A percentile compares a stretch with the other conserved stretches of the same genome.
Conservation (phyloP, 2,329 filamentous ascomycete genomes). For the Aspergillus fumigatiaffinis region DNA sequence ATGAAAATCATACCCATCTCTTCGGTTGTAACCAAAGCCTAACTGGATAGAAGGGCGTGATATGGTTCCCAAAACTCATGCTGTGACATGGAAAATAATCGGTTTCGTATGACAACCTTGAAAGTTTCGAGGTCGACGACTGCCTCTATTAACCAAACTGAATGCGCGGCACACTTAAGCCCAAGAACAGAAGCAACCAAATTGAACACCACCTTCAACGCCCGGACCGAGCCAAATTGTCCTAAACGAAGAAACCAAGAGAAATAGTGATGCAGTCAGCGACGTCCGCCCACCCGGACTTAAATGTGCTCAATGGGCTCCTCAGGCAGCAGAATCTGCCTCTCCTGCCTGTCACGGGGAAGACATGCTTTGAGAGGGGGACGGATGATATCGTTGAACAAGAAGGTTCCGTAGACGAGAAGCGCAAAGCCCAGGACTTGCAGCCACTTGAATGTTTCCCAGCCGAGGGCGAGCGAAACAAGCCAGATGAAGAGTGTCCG, state of each 20-base stretch:
- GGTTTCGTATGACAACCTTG: neutral
- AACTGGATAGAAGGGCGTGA: neutral
- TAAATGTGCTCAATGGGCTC: conserved; percentile 73
- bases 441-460: conserved; percentile 97
- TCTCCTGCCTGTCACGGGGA: conserved; percentile 51
- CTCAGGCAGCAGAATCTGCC: conserved; percentile 63
- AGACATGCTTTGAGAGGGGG: conserved; percentile 71
- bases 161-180: neutral
- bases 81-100: neutral
- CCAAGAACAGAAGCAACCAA: neutral
- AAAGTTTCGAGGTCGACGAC: neutral
- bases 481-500: conserved; percentile 95
- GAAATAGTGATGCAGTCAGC: neutral
- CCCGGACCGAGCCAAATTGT: neutral
- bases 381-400: conserved; percentile 91
- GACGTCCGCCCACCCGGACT: neutral
- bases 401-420: conserved; percentile 91
- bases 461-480: conserved; percentile 84
- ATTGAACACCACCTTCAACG: neutral
- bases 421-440: conserved; percentile 85
- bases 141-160: neutral
- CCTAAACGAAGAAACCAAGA: neutral
- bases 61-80: neutral
- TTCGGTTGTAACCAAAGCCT: neutral
- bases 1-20: neutral